Percentiles rank a stretch among this genome's conserved stretches.
Evolutionary conservation across 2,329 filamentous ascomycete genomes (phyloP).

Genomic region (Metarhizium album): DNA sequence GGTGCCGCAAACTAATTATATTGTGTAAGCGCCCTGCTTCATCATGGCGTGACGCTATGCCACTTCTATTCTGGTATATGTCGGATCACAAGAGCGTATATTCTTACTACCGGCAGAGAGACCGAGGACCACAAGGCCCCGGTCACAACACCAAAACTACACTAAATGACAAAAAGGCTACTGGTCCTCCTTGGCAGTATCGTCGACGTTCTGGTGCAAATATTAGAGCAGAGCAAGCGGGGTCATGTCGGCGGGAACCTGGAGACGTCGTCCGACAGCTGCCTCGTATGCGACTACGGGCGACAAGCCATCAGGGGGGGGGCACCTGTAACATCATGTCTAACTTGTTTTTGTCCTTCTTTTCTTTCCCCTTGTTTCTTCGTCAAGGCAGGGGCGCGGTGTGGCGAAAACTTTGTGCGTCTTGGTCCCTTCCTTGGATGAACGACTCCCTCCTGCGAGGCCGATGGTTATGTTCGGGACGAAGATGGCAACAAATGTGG

Average conservation of each 20-base stretch:
- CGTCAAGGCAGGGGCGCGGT: constrained; percentile 6
- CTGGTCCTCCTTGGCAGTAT: constrained; percentile 1
- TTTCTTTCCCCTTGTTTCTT: no score
- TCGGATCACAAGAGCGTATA: not conserved
- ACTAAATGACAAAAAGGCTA: not conserved
- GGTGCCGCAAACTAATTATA: no score
- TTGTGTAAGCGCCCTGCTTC: no score
- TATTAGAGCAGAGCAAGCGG: not conserved
- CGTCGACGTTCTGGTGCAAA: constrained; percentile 1
- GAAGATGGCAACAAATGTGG: not conserved
- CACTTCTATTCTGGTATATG: no score
- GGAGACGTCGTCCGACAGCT: constrained; percentile 2
- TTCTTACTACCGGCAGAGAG: not conserved
- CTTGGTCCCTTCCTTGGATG: no score
- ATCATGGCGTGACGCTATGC: no score
- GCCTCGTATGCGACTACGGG: not conserved
- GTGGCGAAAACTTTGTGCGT: not conserved
- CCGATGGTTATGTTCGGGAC: not conserved
- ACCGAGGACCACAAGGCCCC: not conserved
- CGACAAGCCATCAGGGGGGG: not conserved
- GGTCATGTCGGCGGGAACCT: constrained; percentile 4
- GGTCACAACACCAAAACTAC: not conserved
- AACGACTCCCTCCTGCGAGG: not conserved
- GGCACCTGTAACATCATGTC: constrained; percentile 7
- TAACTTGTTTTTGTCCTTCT: constrained; percentile 9